These are phyloP conservation scores for Cairneyella variabilis DNA, from an alignment of 495 filamentous ascomycete genomes.

Conservation along the genomic window DNA sequence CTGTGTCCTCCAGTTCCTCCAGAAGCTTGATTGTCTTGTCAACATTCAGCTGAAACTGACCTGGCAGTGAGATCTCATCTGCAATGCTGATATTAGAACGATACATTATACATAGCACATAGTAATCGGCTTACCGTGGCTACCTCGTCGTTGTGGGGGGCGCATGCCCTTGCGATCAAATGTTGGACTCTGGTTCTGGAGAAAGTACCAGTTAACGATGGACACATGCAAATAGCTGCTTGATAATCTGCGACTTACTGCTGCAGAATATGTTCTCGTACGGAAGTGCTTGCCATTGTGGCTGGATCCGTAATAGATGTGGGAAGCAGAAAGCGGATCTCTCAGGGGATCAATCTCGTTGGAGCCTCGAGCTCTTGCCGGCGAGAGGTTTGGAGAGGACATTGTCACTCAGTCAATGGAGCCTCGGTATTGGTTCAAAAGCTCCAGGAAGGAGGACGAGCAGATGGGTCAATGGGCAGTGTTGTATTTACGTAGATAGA, in stretches of 20 bases:
- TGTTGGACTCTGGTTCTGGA: slow-evolving; percentile 20
- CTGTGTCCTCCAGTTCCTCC: slow-evolving; percentile 79
- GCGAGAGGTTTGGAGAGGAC: too few species aligned
- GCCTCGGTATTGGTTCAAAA: too few species aligned
- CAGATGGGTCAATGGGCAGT: too few species aligned
- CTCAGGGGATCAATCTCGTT: slow-evolving; percentile 39
- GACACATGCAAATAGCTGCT: neutral
- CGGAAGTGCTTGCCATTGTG: slow-evolving; percentile 33
- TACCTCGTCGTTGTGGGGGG: slow-evolving; percentile 21
- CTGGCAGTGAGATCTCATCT: slow-evolving; percentile 18
- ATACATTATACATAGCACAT: neutral
- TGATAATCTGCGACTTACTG: slow-evolving; percentile 27
- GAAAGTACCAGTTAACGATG: neutral
- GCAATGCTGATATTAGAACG: neutral
- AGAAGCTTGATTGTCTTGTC: slow-evolving; percentile 69
- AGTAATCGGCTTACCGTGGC: slow-evolving; percentile 21
- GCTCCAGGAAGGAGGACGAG: too few species aligned
- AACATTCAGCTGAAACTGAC: slow-evolving; percentile 54
- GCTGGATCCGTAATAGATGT: slow-evolving; percentile 42
- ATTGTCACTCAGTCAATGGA: too few species aligned
- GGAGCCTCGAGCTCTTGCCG: slow-evolving; percentile 10
- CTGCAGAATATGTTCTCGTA: slow-evolving; percentile 41
- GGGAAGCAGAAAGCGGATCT: too few species aligned
- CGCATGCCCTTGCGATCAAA: slow-evolving; percentile 11
- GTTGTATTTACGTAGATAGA: too few species aligned